Percentiles rank a stretch among this genome's conserved stretches.
These are phyloP conservation scores for Astragalus membranaceus DNA, from an alignment of 306 rosid species.

Conservation along the genomic window DNA sequence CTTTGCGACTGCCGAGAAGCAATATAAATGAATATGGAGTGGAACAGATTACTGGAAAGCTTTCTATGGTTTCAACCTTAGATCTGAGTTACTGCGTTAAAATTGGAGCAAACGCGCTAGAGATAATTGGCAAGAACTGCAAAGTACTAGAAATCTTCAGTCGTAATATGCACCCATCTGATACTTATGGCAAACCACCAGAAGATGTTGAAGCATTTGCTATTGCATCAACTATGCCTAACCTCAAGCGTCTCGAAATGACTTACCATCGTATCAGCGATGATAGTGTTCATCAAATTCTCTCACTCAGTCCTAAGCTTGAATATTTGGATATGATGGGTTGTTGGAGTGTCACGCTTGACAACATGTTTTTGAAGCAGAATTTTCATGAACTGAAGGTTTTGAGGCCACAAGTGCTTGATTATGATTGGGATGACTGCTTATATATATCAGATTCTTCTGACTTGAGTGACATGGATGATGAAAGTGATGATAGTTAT, in stretches of 20 bases:
- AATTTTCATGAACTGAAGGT: slow-evolving; percentile 54
- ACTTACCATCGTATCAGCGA: slow-evolving; percentile 66
- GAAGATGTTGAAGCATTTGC: slow-evolving; percentile 73
- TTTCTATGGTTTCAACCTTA: slow-evolving; percentile 61
- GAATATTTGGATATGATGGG: slow-evolving; percentile 81
- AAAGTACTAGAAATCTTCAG: slow-evolving; percentile 56
- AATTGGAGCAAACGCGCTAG: slow-evolving; percentile 49
- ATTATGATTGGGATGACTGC: slow-evolving; percentile 51
- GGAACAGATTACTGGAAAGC: slow-evolving; percentile 53
- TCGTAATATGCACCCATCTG: slow-evolving; percentile 80
- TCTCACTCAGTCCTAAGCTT: slow-evolving; percentile 54
- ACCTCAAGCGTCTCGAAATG: slow-evolving; percentile 79
- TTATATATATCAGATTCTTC: slow-evolving; percentile 59
- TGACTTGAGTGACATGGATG: slow-evolving; percentile 43
- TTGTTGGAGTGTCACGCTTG: slow-evolving; percentile 80
- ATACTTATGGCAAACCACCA: slow-evolving; percentile 58
- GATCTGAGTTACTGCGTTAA: slow-evolving; percentile 85
- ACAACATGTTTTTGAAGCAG: slow-evolving; percentile 44
- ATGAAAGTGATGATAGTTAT: slow-evolving; percentile 48
- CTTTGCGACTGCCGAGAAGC: slow-evolving; percentile 64
- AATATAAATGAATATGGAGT: slow-evolving; percentile 48
- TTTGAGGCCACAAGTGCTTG: slow-evolving; percentile 68
- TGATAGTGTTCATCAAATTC: slow-evolving; percentile 45
- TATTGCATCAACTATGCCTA: slow-evolving; percentile 86
- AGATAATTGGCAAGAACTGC: slow-evolving; percentile 83